Evolutionary conservation across 257 asterid genomes (phyloP).

Genomic region (Scutellaria minor): DNA sequence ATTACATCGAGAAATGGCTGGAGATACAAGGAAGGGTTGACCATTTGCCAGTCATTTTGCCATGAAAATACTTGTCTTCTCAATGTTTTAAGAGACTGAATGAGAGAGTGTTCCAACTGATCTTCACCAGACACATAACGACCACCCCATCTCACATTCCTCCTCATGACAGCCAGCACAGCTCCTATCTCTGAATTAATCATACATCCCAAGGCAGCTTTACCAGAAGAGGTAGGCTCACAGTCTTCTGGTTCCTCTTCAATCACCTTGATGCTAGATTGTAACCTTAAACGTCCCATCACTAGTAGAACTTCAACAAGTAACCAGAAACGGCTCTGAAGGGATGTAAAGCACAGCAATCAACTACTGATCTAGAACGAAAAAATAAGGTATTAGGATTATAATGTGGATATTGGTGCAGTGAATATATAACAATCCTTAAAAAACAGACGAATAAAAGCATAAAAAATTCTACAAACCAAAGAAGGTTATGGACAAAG

Average conservation of each 20-base stretch:
- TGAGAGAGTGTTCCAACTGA: conserved; percentile 93
- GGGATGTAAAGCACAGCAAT: conserved; percentile 38
- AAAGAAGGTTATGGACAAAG: conserved; percentile 6
- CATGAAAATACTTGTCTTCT: conserved; percentile 79
- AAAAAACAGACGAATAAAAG: neutral
- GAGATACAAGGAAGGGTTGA: conserved; percentile 82
- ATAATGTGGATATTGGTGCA: conserved; percentile 20
- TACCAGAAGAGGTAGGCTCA: conserved; percentile 63
- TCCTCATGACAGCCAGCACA: conserved; percentile 96
- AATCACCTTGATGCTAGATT: conserved; percentile 78
- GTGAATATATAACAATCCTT: conserved; percentile 24
- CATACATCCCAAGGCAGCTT: conserved; percentile 78
- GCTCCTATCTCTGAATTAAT: conserved; percentile 92
- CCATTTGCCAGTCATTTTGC: conserved; percentile 82
- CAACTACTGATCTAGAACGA: conserved; percentile 39
- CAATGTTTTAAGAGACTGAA: conserved; percentile 83
- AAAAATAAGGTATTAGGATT: conserved; percentile 20
- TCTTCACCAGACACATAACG: conserved; percentile 96
- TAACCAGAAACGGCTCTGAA: conserved; percentile 27
- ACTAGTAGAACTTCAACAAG: conserved; percentile 39
- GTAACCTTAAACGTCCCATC: conserved; percentile 89
- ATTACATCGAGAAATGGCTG: conserved; percentile 95
- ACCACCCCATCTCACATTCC: conserved; percentile 98
- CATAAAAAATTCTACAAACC: conserved; percentile 2
- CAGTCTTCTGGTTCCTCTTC: conserved; percentile 97